Percentiles rank a stretch among this genome's conserved stretches.
These are phyloP conservation scores for Jamesozyma rosinii DNA, from an alignment of 805 yeast genomes.

Conservation along the genomic window DNA sequence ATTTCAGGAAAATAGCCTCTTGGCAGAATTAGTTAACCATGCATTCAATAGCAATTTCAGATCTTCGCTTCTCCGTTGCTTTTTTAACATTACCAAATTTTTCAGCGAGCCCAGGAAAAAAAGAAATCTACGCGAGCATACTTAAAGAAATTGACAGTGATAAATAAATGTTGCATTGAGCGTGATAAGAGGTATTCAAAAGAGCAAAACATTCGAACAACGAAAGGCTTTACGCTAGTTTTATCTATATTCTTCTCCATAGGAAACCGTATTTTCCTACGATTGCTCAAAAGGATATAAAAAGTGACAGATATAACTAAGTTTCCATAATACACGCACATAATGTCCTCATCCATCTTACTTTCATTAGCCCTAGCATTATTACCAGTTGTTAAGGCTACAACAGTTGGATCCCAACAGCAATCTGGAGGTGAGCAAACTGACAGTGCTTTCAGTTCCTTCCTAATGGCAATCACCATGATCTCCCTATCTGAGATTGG, in stretches of 20 bases:
- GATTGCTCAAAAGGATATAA: no score
- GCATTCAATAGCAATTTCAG: background rate
- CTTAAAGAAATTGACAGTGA: no score
- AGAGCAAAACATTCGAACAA: no score
- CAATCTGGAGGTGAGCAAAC: background rate
- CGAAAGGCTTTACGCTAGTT: no score
- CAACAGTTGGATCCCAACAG: background rate
- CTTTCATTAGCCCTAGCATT: background rate
- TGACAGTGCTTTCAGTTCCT: conserved; percentile 33
- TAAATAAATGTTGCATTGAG: no score
- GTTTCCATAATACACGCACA: no score
- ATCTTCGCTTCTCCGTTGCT: background rate
- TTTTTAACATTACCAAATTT: background rate
- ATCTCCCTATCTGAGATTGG: conserved; percentile 93
- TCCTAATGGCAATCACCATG: conserved; percentile 80
- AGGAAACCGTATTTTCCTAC: no score
- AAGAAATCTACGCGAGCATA: background rate
- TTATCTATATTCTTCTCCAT: no score
- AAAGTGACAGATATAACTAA: no score
- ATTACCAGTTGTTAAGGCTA: conserved; percentile 1
- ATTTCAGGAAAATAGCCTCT: no score
- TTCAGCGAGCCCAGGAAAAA: background rate
- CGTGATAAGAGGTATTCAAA: no score
- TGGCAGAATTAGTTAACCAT: no score
- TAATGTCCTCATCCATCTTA: background rate